Evolutionary conservation across 176 grass and related monocot genomes (phyloP), one percentile per base, ranked within the genome.

Genomic region (Avena eriantha): DNA sequence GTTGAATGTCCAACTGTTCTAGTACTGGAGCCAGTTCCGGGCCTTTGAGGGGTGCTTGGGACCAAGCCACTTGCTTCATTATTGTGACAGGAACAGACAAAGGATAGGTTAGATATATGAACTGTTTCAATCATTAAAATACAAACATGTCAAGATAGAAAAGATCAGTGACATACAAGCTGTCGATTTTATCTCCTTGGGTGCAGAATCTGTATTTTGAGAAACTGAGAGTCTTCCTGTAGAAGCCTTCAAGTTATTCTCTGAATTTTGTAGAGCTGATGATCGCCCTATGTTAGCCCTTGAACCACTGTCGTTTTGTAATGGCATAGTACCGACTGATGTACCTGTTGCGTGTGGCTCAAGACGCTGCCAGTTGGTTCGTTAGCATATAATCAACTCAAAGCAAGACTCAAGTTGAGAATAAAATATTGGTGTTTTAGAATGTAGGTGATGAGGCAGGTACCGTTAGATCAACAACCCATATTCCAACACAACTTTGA

Each of bases 401-500:
- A 57, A 68, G n/a, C 11, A 78, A 77, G 9, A 73, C 2, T 49
- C 21, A 16, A 41, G 61, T 31, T 79, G 24, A 82, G 13, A 19
- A 48, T 81, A 81, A 63, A 1, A 72, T 11, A 78, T 57, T 8
- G 23, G 51, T 71, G 26, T 81, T 41, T 41, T 63, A 61, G 43
- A 82, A 69, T 61, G 60, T 14, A 85, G 41, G 39, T 76, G 23
- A 39, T 36, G 74, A 61, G 8, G 19, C 43, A 59, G 66, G 50
- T 93, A 99, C 94, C 87, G 89, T 89, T 46, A 97, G 92, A 88
- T 99, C 97, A 16, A 99, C 92, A 10, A 99, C 94, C 97, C 97
- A 99, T 87, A 99, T 90, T 88, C 94, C 97, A 87, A 99, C 97
- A 99, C 94, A 99, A 88, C 97, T 96, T 86, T 97, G 97, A 91